Base-by-base conservation (phyloP, 2,329 filamentous ascomycete species). In the Fonsecaea nubica region DNA sequence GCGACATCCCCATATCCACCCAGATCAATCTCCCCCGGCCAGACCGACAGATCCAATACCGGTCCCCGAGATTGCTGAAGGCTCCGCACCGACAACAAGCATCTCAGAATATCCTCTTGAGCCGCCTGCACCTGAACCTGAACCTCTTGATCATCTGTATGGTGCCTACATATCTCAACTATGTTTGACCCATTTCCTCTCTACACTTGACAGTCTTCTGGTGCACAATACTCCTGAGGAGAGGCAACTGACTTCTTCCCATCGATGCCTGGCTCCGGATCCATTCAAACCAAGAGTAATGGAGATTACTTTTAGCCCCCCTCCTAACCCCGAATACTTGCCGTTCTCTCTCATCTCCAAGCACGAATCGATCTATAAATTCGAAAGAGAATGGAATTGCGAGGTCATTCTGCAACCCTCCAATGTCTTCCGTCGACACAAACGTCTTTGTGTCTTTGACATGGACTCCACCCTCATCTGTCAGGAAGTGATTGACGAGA, bases 391-490 rank as follows among this genome's bases (percentile, higher is more conserved):
- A 77, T 96, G 92, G 92, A 93, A 93, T 74, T 89, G 95, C 48
- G 92, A 96, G 78, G 90, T 94, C 13, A 87, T 91, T 21, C 83
- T 96, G 69, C 92, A 96, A 78, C 79, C 79, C 48, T 91, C 94
- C 75, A 86, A 83, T 35, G 83, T 94, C 36, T 92, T 90, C 83
- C 85, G 92, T 65, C 86, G 90, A 33, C 87, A 96, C 78, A 93
- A 93, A 71, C 87, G 94, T 8, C 84, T 98, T 10, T 93, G 94
- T 3, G 92, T 97, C 36, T 99, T 99, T 75, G 95, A 99, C 78
- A 99, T 99, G 95, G 95, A 99, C 81, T 95, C 91, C 78, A 99
- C 95, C 0, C 86, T 99, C 67, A 98, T 99, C 77, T 91, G 94
- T 62, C 93, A 99, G 78, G 95, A 99, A 81, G 93, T 97, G 67